Conservation (phyloP, 768 basidiomycete genomes). For the Mycena crocata region DNA sequence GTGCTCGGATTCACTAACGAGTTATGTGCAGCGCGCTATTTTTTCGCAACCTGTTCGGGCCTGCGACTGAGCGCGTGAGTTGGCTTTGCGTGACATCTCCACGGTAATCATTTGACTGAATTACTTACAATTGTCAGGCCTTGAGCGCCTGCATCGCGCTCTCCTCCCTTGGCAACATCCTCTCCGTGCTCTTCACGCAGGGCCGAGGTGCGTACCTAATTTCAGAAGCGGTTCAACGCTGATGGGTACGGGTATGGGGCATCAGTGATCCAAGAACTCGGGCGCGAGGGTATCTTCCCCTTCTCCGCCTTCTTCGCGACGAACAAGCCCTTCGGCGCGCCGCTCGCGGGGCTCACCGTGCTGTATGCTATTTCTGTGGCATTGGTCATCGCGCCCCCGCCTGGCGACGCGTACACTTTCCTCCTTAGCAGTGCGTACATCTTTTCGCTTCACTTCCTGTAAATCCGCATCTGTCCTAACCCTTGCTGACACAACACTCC, state of each 20-base stretch:
- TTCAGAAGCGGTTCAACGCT: no score
- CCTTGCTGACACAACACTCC: no score
- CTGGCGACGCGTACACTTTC: slow-evolving; percentile 77
- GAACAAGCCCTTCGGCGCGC: slow-evolving; percentile 71
- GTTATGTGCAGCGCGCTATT: slow-evolving; percentile 55
- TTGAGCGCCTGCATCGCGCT: slow-evolving; percentile 61
- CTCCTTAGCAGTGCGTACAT: slow-evolving; percentile 68
- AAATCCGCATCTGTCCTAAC: no score
- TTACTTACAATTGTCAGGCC: neutral
- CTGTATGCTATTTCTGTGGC: slow-evolving; percentile 54
- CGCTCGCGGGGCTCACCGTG: slow-evolving; percentile 64
- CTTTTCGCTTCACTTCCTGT: neutral
- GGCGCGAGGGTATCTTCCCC: slow-evolving; percentile 71
- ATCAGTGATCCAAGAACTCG: slow-evolving; percentile 71
- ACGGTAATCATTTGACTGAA: neutral
- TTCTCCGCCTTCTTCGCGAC: slow-evolving; percentile 70
- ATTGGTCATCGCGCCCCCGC: slow-evolving; percentile 57
- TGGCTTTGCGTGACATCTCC: no score
- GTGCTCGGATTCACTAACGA: neutral
- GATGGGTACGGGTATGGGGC: no score
- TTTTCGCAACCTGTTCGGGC: slow-evolving; percentile 75
- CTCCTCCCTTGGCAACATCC: slow-evolving; percentile 69
- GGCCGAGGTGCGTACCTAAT: slow-evolving; percentile 38
- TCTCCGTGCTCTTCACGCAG: slow-evolving; percentile 58
- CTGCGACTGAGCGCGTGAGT: slow-evolving; percentile 56